A percentile compares a stretch with the other conserved stretches of the same genome.
These are phyloP conservation scores for Cornus kousa DNA, from an alignment of 148 eudicot genomes.

Conservation along the genomic window DNA sequence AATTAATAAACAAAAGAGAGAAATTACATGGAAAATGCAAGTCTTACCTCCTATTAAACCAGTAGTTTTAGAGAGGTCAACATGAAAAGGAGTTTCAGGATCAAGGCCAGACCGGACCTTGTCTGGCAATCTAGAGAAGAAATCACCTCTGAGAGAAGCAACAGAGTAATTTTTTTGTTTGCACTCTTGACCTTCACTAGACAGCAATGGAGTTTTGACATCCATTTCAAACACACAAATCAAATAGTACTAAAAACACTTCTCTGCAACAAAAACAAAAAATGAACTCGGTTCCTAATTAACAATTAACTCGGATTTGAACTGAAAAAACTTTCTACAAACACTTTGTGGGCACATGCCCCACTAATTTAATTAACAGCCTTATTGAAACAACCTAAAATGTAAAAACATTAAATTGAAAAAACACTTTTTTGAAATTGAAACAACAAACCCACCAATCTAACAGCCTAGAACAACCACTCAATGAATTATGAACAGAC, in stretches of 20 bases:
- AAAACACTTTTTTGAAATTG: neutral
- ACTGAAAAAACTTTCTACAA: too few relatives aligned
- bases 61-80: conserved; percentile 54
- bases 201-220: conserved; percentile 48
- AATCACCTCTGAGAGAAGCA: conserved; percentile 42
- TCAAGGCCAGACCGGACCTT: conserved; percentile 58
- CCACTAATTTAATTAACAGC: neutral
- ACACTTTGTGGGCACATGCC: too few relatives aligned
- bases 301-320: too few relatives aligned
- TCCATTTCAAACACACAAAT: conserved; percentile 17
- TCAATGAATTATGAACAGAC: neutral
- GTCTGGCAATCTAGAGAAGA: conserved; percentile 69
- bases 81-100: conserved; percentile 65
- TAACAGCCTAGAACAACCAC: neutral
- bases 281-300: too few relatives aligned
- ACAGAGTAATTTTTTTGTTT: conserved; percentile 26
- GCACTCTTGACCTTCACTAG: conserved; percentile 16
- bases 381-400: neutral
- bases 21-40: neutral
- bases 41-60: conserved; percentile 57
- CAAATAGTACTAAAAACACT: neutral
- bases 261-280: too few relatives aligned
- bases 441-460: conserved; percentile 1
- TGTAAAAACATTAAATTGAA: neutral
- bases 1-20: neutral